Conservation (phyloP, 345 rosid genomes). For the Bruguiera gymnorhiza region DNA sequence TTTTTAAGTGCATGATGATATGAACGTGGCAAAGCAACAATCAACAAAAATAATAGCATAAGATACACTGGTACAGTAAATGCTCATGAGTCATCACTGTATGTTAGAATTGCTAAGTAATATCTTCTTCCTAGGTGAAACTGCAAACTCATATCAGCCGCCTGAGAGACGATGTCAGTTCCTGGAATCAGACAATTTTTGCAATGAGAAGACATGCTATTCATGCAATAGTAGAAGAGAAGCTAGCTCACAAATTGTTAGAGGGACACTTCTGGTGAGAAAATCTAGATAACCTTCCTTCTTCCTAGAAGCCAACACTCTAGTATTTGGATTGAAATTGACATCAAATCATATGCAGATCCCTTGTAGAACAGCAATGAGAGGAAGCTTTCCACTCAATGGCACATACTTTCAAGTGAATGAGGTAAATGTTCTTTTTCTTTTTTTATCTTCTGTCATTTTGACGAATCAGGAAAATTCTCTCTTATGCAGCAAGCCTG, state of each 20-base stretch:
- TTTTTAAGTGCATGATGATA: neutral
- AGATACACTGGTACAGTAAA: no score
- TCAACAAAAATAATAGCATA: neutral
- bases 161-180: conserved; percentile 54
- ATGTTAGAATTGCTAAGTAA: neutral
- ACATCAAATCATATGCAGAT: conserved; percentile 42
- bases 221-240: conserved; percentile 70
- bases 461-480: neutral
- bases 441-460: neutral
- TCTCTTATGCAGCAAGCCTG: neutral
- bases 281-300: conserved; percentile 10
- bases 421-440: conserved; percentile 45
- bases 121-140: conserved; percentile 57
- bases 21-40: neutral
- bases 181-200: conserved; percentile 43
- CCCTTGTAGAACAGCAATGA: conserved; percentile 96
- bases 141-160: conserved; percentile 63
- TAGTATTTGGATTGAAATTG: neutral
- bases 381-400: conserved; percentile 94
- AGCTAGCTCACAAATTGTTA: conserved; percentile 63
- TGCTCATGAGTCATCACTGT: neutral
- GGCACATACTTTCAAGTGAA: conserved; percentile 97
- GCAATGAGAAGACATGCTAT: conserved; percentile 62
- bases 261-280: conserved; percentile 89
- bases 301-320: no score